Base-by-base conservation (phyloP, 306 rosid genomes). In the Castanospermum australe region DNA sequence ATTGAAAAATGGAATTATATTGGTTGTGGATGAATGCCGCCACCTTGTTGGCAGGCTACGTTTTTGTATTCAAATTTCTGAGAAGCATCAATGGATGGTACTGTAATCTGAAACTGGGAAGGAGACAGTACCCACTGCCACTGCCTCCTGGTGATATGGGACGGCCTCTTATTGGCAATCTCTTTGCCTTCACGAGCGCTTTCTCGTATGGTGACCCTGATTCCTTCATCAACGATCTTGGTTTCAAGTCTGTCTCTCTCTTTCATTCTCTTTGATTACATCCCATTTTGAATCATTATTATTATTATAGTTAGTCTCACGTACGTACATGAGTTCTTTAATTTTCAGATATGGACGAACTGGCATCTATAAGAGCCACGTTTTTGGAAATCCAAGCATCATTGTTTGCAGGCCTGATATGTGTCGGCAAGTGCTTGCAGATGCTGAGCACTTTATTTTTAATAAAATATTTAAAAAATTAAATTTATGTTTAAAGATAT, bases 121-220 rank as follows among this genome's bases (percentile, higher is more conserved):
- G 39, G 6, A 35, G 9, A 9, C 32, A 45, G 22, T 35, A 21
- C 41, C 55, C 56, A 24, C 81, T n/a, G n/a, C n/a, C n/a, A n/a
- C n/a, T 82, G 17, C 81, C 85, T 10, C 82, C 82, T 1, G 86
- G 82, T 18, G 68, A 82, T 44, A 70, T 82, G 86, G 86, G 86
- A 32, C 77, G 86, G 86, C 86, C 82, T 0, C 8, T 82, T 38
- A 8, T 82, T 36, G 86, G 82, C 24, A 77, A 38, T 1, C 20
- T 62, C 7, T 28, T 39, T 6, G 3, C 79, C 8, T 65, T 82
- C 28, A 30, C 59, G 57, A 54, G 36, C 52, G 71, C 74, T 50
- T 71, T 82, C 38, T 36, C 44, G 52, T 61, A 78, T 32, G 77
- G 38, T n/a, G 38, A 67, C 5, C 75, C 81, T 1, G 77, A 82